These are phyloP conservation scores for Abrus precatorius DNA, from an alignment of 306 rosid genomes.

Conservation along the genomic window DNA sequence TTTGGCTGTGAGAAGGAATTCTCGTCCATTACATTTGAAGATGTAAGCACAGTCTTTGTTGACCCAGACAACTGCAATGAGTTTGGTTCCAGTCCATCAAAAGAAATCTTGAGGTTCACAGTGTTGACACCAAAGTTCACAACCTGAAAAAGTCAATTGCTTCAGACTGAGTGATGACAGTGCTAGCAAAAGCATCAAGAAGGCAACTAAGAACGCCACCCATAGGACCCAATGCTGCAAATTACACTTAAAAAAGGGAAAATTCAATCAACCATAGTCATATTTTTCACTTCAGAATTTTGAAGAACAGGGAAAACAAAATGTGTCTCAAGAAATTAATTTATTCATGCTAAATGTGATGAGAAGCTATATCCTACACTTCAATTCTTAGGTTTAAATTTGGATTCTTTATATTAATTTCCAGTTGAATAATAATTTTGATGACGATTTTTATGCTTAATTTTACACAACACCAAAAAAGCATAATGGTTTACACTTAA, in stretches of 20 bases:
- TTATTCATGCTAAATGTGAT: background rate
- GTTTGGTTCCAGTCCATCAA: constrained; percentile 63
- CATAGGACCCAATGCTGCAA: background rate
- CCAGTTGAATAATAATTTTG: background rate
- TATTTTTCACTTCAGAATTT: background rate
- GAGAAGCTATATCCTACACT: background rate
- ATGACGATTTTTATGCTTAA: background rate
- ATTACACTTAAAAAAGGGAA: background rate
- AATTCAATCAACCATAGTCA: background rate
- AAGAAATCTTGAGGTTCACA: constrained; percentile 64
- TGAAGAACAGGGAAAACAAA: background rate
- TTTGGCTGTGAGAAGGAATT: constrained; percentile 79
- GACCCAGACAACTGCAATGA: constrained; percentile 60
- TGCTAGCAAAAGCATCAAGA: constrained; percentile 10
- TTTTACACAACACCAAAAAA: background rate
- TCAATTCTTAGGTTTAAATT: background rate
- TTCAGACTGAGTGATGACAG: constrained; percentile 18
- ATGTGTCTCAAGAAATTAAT: constrained; percentile 1
- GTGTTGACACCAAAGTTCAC: constrained; percentile 76
- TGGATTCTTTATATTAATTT: background rate
- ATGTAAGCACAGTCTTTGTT: constrained; percentile 70
- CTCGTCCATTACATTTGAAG: constrained; percentile 79
- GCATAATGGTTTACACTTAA: no score
- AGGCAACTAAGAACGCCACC: background rate
- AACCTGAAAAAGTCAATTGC: constrained; percentile 61